phyloP scores from a whole-genome alignment of 306 rosid genomes.

The Coriaria nepalensis region DNA sequence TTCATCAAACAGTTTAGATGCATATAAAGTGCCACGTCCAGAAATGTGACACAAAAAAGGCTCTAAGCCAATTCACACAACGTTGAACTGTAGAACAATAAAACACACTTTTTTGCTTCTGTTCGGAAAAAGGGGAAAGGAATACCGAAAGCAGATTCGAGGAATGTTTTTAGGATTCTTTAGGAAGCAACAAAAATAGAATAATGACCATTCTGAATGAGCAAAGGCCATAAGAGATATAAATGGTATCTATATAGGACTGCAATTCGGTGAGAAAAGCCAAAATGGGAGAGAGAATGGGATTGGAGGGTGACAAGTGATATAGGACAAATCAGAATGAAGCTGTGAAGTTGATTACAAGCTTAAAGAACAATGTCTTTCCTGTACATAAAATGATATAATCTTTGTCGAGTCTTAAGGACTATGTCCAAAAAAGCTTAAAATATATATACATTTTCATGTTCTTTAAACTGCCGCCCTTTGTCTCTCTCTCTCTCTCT shows the following conservation, averaged over 20 bases:
- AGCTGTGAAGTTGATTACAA: no score
- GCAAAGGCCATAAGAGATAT: slow-evolving; percentile 23
- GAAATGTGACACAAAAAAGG: no score
- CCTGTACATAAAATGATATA: no score
- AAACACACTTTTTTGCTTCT: slow-evolving; percentile 3
- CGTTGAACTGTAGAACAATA: background rate
- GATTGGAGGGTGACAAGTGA: slow-evolving; percentile 21
- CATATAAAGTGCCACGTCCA: slow-evolving; percentile 7
- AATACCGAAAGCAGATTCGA: background rate
- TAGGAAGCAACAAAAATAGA: slow-evolving; percentile 14
- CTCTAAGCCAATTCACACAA: background rate
- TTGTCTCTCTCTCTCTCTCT: background rate
- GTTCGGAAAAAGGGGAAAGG: background rate
- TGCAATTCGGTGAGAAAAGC: slow-evolving; percentile 9
- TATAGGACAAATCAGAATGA: slow-evolving; percentile 23
- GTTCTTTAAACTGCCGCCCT: slow-evolving; percentile 7
- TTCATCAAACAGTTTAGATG: slow-evolving; percentile 12
- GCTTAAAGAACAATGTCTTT: no score
- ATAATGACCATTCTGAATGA: slow-evolving; percentile 22
- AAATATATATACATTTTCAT: slow-evolving; percentile 1
- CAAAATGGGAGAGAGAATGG: slow-evolving; percentile 13
- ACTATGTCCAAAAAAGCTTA: no score
- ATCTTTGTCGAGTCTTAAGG: no score
- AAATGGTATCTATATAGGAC: slow-evolving; percentile 12
- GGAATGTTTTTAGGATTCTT: slow-evolving; percentile 18